These are phyloP conservation scores for Penstemon barbatus DNA, from an alignment of 257 asterid genomes.

Conservation along the genomic window DNA sequence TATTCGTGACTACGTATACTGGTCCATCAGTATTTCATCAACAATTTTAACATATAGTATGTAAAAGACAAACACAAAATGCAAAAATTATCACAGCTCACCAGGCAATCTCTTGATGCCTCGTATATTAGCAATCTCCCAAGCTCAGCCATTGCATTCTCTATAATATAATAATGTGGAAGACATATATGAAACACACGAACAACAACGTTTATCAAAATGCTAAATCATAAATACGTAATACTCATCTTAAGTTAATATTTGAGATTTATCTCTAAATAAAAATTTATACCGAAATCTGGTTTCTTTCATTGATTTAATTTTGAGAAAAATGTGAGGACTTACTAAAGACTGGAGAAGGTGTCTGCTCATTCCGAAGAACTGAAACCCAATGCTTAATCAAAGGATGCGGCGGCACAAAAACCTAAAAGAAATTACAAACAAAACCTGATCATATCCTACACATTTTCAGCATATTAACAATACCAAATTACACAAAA, in stretches of 20 bases:
- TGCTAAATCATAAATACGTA: background rate
- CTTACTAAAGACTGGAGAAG: conserved; percentile 81
- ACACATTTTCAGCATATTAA: background rate
- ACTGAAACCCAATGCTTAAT: conserved; percentile 98
- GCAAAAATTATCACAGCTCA: conserved; percentile 35
- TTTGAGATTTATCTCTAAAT: too few relatives aligned
- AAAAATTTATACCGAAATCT: too few relatives aligned
- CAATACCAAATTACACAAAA: background rate
- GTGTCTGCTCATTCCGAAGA: conserved; percentile 90
- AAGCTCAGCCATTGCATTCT: conserved; percentile 95
- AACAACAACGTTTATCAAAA: conserved; percentile 7
- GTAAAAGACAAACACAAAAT: background rate
- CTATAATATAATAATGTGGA: conserved; percentile 36
- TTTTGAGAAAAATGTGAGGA: background rate
- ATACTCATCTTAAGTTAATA: background rate
- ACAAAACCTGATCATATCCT: conserved; percentile 10
- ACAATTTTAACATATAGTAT: background rate
- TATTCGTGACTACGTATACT: background rate
- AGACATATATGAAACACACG: conserved; percentile 7
- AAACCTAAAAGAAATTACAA: conserved; percentile 50
- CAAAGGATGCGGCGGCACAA: conserved; percentile 95
- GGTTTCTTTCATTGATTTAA: too few relatives aligned
- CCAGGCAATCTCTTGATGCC: conserved; percentile 98
- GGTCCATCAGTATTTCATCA: background rate
- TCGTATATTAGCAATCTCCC: conserved; percentile 93